Evolutionary conservation across 2,329 filamentous ascomycete species (phyloP).

Genomic region (Aphanoascus verrucosus): DNA sequence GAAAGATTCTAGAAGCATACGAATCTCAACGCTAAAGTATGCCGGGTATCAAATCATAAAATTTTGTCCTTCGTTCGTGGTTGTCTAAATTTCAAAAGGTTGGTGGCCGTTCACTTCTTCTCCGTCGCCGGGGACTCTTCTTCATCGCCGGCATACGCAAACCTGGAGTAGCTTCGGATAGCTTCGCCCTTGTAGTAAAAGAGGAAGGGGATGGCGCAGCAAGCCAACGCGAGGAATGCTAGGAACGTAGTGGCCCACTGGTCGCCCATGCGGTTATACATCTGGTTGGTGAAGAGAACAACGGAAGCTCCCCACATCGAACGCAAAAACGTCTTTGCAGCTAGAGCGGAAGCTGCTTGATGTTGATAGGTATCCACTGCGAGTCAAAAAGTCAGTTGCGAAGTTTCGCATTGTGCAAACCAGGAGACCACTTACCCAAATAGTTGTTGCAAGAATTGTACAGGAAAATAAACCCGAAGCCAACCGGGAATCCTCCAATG

Average conservation of each 20-base stretch:
- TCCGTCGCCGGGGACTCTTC: constrained; percentile 26
- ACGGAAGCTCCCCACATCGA: constrained; percentile 69
- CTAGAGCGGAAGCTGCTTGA: constrained; percentile 70
- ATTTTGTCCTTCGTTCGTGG: not conserved
- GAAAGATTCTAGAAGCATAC: too few relatives aligned
- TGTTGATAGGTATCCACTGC: constrained; percentile 55
- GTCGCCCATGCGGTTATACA: constrained; percentile 62
- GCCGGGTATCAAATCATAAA: too few relatives aligned
- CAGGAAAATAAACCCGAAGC: constrained; percentile 73
- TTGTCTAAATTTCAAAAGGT: not conserved
- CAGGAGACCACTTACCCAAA: constrained; percentile 36
- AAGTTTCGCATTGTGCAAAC: not conserved
- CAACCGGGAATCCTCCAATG: constrained; percentile 60
- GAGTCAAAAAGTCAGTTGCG: not conserved
- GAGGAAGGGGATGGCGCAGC: constrained; percentile 70
- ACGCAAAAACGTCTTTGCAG: constrained; percentile 69
- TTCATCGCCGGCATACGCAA: constrained; percentile 54
- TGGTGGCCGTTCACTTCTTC: not conserved
- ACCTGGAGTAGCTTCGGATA: constrained; percentile 60
- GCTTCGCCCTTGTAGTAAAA: constrained; percentile 68
- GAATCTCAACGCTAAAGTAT: too few relatives aligned
- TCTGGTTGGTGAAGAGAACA: constrained; percentile 71
- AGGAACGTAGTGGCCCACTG: constrained; percentile 67
- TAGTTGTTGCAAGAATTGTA: constrained; percentile 73
- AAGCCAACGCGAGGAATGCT: constrained; percentile 62